Percentiles rank a stretch among this genome's conserved stretches.
Conservation (phyloP, 2,329 filamentous ascomycete genomes). For the Coleophoma crateriformis region DNA sequence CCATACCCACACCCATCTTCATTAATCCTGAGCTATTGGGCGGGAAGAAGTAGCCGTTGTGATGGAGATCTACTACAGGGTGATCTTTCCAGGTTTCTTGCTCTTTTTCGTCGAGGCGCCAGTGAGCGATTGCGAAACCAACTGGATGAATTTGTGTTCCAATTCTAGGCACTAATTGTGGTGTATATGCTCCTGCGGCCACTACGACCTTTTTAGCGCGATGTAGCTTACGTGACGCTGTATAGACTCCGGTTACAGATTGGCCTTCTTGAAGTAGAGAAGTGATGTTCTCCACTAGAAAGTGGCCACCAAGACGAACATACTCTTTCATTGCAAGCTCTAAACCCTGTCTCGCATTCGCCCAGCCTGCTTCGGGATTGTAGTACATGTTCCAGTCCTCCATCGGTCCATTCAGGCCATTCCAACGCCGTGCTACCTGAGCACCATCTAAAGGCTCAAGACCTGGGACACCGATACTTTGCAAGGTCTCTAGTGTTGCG, state of each 20-base stretch:
- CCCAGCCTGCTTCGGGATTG: too few relatives aligned
- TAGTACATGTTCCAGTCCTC: too few relatives aligned
- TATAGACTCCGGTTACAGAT: not conserved
- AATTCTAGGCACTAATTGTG: not conserved
- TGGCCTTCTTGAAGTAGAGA: not conserved
- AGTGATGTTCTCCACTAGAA: not conserved
- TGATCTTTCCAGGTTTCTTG: not conserved
- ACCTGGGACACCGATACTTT: not conserved
- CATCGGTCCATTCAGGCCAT: too few relatives aligned
- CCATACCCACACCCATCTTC: not conserved
- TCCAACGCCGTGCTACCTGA: not conserved
- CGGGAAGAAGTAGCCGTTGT: not conserved
- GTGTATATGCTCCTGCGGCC: not conserved
- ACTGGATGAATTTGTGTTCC: not conserved
- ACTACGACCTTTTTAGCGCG: not conserved
- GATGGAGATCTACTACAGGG: not conserved
- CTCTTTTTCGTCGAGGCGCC: not conserved
- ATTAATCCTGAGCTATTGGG: not conserved
- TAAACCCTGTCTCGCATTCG: too few relatives aligned
- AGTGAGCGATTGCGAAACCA: not conserved
- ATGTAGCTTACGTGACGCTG: not conserved
- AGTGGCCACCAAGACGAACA: not conserved
- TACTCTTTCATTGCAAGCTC: too few relatives aligned
- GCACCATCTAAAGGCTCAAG: not conserved
- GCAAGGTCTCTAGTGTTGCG: not conserved